phyloP scores from a whole-genome alignment of 2,329 filamentous ascomycete species.

The Aspergillus texensis region DNA sequence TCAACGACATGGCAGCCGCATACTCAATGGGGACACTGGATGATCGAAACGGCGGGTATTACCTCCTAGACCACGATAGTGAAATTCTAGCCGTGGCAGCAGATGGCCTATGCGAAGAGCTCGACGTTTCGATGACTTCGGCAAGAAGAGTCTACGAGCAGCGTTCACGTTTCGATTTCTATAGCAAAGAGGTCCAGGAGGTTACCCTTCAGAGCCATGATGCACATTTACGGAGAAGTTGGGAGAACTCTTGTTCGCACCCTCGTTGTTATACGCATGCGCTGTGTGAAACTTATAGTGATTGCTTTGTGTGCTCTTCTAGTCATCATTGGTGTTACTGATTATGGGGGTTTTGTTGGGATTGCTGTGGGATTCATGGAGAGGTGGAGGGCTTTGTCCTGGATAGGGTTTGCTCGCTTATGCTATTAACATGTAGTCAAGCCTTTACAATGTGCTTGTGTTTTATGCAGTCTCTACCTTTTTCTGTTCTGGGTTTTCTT shows the following conservation, averaged over 20 bases:
- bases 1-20: background rate
- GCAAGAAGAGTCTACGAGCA: background rate
- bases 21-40: background rate
- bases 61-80: background rate
- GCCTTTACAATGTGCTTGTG: too few species aligned
- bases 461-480: too few species aligned
- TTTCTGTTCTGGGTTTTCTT: too few species aligned
- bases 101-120: background rate
- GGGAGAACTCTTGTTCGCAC: background rate
- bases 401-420: too few species aligned
- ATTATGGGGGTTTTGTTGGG: background rate
- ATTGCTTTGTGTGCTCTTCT: background rate
- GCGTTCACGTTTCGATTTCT: background rate
- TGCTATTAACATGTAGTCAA: too few species aligned
- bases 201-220: background rate
- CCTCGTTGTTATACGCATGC: background rate
- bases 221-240: too few species aligned
- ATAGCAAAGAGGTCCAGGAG: background rate
- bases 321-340: slow-evolving; percentile 1
- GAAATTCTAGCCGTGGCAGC: background rate
- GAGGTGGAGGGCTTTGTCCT: too few species aligned
- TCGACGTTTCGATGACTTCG: background rate
- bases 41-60: background rate
- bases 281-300: background rate
- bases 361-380: background rate